Base-by-base conservation (phyloP, 805 yeast genomes). In the Monosporozyma siamensis region DNA sequence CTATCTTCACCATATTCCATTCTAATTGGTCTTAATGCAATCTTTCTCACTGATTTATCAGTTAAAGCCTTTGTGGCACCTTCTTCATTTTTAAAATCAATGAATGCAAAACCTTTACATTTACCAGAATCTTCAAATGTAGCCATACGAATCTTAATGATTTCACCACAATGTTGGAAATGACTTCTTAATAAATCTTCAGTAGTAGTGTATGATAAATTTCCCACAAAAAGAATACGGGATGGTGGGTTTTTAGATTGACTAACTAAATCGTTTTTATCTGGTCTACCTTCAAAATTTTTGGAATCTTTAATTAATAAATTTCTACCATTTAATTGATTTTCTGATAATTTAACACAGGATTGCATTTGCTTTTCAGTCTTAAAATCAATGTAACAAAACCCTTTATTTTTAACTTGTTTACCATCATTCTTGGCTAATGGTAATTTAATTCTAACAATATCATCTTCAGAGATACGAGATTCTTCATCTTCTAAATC, bases 51-150 rank as follows among this genome's bases (percentile, higher is more conserved):
- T 26, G 72, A 54, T 60, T 77, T 80, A 49, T 86, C 90, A 51
- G 74, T 77, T 48, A 92, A 68, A 1, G 97, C 97, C 29, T 70
- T 70, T 0, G 92, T 83, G 24, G 96, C 89, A 7, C 92, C 89
- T 30, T 75, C 78, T 48, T 82, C 85, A 49, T 79, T 80, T 48
- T 69, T 75, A 66, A 89, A 90, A 62, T 90, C 97, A 27, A 90
- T 68, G 56, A 92, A 90, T 1, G 95, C 88, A 68, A 90, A 90
- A 2, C 97, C 97, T 63, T 92, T 92, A 69, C 97, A 90, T 59
- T 89, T 90, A 1, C 97, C 97, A 40, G 83, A 69, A 59, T 90
- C 98, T 65, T 92, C 88, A 64, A 90, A 90, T n/a, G 98, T 89
- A 3, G 97, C 97, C 94, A 89, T 90, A 62, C 98, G 76, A 42